Percentiles rank a stretch among this genome's conserved stretches.
Evolutionary conservation across 2,329 filamentous ascomycete genomes (phyloP).

Genomic region (Teratosphaeria viscida): DNA sequence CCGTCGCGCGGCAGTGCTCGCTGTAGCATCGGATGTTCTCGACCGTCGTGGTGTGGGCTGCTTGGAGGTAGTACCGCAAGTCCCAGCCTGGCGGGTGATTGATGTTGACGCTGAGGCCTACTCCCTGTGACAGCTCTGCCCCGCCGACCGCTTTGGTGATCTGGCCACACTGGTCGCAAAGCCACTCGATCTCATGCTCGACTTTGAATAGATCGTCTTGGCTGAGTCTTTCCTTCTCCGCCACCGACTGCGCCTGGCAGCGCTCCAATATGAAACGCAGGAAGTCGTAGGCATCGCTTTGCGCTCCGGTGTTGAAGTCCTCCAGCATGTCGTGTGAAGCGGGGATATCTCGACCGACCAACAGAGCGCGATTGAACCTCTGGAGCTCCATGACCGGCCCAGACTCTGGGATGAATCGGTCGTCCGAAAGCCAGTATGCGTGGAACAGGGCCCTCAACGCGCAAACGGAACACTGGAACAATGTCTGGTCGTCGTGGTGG

Average conservation of each 20-base stretch:
- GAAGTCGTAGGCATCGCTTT: not conserved
- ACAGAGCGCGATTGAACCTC: not conserved
- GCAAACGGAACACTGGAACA: not conserved
- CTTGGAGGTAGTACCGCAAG: not conserved
- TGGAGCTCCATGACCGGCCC: not conserved
- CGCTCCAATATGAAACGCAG: not conserved
- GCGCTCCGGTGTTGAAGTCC: not conserved
- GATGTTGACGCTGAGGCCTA: not conserved
- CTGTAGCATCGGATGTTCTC: not conserved
- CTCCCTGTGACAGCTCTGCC: not conserved
- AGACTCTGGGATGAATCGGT: not conserved
- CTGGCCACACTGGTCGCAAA: not conserved
- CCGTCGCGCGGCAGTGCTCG: not conserved
- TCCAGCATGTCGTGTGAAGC: not conserved
- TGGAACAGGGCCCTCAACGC: not conserved
- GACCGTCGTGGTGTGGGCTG: not conserved
- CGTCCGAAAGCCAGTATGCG: not conserved
- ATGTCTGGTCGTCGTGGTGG: not conserved
- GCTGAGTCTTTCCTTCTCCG: not conserved
- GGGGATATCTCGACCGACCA: not conserved
- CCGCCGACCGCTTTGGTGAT: not conserved
- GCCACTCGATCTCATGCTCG: not conserved
- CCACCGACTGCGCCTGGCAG: not conserved
- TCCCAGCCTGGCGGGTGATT: not conserved
- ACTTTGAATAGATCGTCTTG: not conserved